Evolutionary conservation across 768 basidiomycete species (phyloP).

Genomic region (Cubamyces lactineus): DNA sequence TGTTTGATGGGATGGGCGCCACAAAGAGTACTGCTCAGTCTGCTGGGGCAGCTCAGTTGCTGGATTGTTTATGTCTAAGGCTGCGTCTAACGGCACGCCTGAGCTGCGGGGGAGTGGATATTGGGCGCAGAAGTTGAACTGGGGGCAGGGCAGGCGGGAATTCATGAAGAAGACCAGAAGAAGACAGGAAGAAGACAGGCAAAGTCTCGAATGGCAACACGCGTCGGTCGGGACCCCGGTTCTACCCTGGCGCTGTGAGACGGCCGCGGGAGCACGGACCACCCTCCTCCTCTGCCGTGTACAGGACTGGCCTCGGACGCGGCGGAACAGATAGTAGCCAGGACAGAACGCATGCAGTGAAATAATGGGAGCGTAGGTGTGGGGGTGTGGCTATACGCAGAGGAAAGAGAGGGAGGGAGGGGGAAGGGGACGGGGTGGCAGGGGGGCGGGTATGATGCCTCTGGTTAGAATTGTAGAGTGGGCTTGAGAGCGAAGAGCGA

Average conservation of each 20-base stretch:
- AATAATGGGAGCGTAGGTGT: background rate
- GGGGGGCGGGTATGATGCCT: conserved; percentile 7
- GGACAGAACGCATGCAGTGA: background rate
- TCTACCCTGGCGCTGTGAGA: conserved; percentile 6
- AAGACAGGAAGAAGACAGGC: conserved; percentile 11
- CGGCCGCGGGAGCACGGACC: conserved; percentile 27
- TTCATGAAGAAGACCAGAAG: conserved; percentile 11
- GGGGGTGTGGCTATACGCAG: background rate
- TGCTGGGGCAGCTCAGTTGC: too few species aligned
- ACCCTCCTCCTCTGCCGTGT: conserved; percentile 11
- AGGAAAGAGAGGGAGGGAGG: background rate
- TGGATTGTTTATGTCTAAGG: too few species aligned
- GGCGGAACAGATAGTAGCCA: background rate
- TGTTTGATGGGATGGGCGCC: background rate
- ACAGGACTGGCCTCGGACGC: conserved; percentile 3
- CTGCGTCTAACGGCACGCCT: too few species aligned
- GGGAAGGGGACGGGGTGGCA: background rate
- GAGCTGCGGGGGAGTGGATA: background rate
- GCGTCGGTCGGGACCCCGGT: conserved; percentile 28
- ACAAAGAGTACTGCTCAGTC: background rate
- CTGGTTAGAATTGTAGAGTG: conserved; percentile 23
- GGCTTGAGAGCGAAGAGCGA: conserved; percentile 4
- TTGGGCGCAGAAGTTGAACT: background rate
- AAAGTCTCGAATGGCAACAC: conserved; percentile 29
- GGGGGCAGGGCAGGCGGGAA: background rate